Conservation (phyloP, 768 basidiomycete genomes). For the Suillus placidus region DNA sequence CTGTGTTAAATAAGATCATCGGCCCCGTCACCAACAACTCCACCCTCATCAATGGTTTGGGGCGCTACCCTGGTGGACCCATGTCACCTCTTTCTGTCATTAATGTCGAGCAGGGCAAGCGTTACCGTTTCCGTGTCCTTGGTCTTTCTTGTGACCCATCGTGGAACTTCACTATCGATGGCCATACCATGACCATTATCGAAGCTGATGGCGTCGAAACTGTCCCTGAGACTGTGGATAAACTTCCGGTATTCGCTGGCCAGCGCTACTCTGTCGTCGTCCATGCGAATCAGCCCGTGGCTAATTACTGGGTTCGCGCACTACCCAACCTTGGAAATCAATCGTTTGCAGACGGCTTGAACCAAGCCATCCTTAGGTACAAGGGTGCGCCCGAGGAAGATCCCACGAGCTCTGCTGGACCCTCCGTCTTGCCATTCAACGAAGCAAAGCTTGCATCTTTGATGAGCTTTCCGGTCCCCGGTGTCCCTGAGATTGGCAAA, state of each 20-base stretch:
- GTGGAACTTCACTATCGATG: slow-evolving; percentile 37
- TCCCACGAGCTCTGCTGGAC: slow-evolving; percentile 33
- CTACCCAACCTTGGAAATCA: slow-evolving; percentile 30
- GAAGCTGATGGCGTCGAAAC: slow-evolving; percentile 44
- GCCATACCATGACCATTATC: slow-evolving; percentile 44
- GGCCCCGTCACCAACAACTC: slow-evolving; percentile 34
- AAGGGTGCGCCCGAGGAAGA: slow-evolving; percentile 37
- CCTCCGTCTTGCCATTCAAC: slow-evolving; percentile 24
- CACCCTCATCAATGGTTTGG: slow-evolving; percentile 49
- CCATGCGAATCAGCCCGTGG: slow-evolving; percentile 37
- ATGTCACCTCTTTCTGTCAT: slow-evolving; percentile 39
- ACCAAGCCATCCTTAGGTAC: slow-evolving; percentile 46
- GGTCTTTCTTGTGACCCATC: slow-evolving; percentile 37
- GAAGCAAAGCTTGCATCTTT: slow-evolving; percentile 41
- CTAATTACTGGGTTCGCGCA: slow-evolving; percentile 48
- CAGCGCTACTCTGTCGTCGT: slow-evolving; percentile 47
- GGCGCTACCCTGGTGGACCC: slow-evolving; percentile 40
- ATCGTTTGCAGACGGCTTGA: slow-evolving; percentile 38
- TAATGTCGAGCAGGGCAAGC: slow-evolving; percentile 39
- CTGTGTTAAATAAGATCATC: slow-evolving; percentile 8
- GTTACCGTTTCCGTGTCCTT: slow-evolving; percentile 44
- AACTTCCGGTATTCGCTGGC: slow-evolving; percentile 44
- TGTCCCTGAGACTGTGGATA: slow-evolving; percentile 40
- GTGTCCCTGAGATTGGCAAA: slow-evolving; percentile 32
- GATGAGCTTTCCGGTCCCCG: slow-evolving; percentile 28